phyloP scores from a whole-genome alignment of 2,329 filamentous ascomycete genomes.

The Didymella glomerata region DNA sequence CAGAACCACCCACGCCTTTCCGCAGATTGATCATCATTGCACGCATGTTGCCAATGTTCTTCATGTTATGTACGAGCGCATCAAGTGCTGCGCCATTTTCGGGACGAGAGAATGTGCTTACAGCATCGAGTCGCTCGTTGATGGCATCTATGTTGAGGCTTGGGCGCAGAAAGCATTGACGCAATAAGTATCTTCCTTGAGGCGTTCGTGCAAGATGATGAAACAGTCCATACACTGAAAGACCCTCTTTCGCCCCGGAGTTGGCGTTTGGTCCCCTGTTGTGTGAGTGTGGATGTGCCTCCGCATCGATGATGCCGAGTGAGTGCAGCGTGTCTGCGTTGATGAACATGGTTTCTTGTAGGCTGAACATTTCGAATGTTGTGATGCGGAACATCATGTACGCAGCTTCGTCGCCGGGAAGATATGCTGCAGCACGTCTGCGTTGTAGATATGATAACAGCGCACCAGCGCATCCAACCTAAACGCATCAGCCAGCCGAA shows the following conservation, averaged over 20 bases:
- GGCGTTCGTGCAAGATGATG: constrained; percentile 76
- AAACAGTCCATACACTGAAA: constrained; percentile 87
- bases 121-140: constrained; percentile 73
- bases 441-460: constrained; percentile 81
- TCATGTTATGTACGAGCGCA: constrained; percentile 68
- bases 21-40: constrained; percentile 73
- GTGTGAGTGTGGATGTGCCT: constrained; percentile 82
- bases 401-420: constrained; percentile 66
- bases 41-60: constrained; percentile 78
- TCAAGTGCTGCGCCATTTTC: constrained; percentile 69
- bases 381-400: constrained; percentile 67
- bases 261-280: constrained; percentile 72
- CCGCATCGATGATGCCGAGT: constrained; percentile 83
- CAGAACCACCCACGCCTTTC: constrained; percentile 73
- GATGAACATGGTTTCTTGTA: constrained; percentile 75
- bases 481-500: constrained; percentile 17
- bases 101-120: constrained; percentile 70
- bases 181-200: constrained; percentile 77
- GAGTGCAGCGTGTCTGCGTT: constrained; percentile 81
- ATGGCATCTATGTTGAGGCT: constrained; percentile 74
- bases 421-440: constrained; percentile 68
- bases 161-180: constrained; percentile 84
- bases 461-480: constrained; percentile 86
- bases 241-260: constrained; percentile 76
- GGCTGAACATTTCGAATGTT: constrained; percentile 76